Conservation (phyloP, 2,329 filamentous ascomycete species). For the Penicillium sclerotiorum region DNA sequence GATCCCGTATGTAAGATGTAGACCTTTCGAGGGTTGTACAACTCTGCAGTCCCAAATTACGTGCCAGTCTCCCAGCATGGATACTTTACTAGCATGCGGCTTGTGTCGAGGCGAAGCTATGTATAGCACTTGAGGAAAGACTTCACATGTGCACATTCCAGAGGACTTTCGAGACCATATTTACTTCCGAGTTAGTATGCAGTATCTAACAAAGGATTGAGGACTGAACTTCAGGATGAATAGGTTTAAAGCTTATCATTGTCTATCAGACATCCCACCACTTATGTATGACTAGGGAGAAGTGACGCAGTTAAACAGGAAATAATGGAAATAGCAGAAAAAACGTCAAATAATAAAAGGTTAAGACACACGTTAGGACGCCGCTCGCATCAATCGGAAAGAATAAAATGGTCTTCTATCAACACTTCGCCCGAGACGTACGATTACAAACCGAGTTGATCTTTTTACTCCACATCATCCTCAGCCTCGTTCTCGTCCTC, state of each 20-base stretch:
- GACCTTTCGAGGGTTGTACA: no score
- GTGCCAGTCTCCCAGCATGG: no score
- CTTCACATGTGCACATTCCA: no score
- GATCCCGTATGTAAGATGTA: no score
- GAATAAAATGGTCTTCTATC: conserved; percentile 24
- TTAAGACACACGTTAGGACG: conserved; percentile 32
- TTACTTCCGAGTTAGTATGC: no score
- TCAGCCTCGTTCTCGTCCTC: conserved; percentile 12
- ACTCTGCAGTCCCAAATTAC: no score
- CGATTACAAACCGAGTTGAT: conserved; percentile 20
- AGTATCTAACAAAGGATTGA: no score
- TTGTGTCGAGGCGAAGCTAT: no score
- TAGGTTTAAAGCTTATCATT: conserved; percentile 20
- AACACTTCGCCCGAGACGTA: conserved; percentile 18
- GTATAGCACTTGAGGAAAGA: no score
- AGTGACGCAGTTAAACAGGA: conserved; percentile 10
- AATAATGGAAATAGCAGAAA: conserved; percentile 8
- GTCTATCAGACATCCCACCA: conserved; percentile 13
- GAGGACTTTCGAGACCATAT: no score
- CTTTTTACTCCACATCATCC: conserved; percentile 27
- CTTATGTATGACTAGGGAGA: conserved; percentile 19
- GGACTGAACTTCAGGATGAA: no score
- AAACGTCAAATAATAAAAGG: conserved; percentile 16
- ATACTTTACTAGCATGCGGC: no score
- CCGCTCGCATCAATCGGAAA: conserved; percentile 27